Base-by-base conservation (phyloP, 139 green algal species). In the Coelastrella sp. region DNA sequence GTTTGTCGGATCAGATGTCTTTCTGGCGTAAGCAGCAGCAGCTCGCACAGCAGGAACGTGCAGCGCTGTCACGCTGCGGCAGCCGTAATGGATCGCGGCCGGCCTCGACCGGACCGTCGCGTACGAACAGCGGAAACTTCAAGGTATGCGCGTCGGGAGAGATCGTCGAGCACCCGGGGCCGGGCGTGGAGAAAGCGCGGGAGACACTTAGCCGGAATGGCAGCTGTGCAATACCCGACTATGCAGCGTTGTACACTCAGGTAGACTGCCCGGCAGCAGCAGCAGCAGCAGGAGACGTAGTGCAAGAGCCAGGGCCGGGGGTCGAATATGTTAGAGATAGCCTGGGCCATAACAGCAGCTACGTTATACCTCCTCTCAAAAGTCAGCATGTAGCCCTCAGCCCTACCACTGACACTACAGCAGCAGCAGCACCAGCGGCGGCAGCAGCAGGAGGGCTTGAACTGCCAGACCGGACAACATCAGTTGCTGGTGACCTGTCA, bases 21-120 rank as follows among this genome's bases (percentile, higher is more conserved):
- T 85, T 85, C 8, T 85, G 79, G 79, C 56, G 79, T 3, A 14
- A 85, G 19, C 79, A 85, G 79, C 79, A 85, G 79, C 57, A 85
- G 79, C 79, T 85, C 17, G 57, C 57, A 19, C 79, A 85, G 79
- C 56, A 73, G 58, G 57, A 71, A 23, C n/a, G 17, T 7, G 79
- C 79, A 47, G 79, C 79, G 54, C 2, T 14, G 32, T 54, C 57
- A 56, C 68, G 79, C 22, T 17, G 75, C 75, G 59, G 23, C 79
- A 85, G 79, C 32, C 20, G 13, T 17, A 83, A 13, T 13, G 61
- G 11, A 13, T 71, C 61, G 61, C 10, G 8, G 61, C 61, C 61
- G 61, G 61, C 61, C 10, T 71, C 61, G 61, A 13, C 61, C 61
- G 61, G 61, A 10, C 61, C 61, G 61, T 71, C 61, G 11, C 54